These are phyloP conservation scores for Orychophragmus violaceus DNA, from an alignment of 345 rosid genomes.

Conservation along the genomic window DNA sequence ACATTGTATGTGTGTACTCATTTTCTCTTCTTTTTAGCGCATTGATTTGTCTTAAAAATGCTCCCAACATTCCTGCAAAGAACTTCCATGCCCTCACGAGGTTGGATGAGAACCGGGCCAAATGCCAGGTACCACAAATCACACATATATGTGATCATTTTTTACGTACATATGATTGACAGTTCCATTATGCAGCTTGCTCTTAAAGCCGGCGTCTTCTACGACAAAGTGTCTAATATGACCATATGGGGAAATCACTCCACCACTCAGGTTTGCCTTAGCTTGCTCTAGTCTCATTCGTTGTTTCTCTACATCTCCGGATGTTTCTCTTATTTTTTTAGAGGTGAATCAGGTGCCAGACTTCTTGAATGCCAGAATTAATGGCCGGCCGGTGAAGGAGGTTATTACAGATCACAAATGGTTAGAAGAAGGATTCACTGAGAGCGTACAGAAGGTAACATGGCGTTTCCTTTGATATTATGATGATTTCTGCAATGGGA, in stretches of 20 bases:
- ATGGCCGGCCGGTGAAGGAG: conserved; percentile 80
- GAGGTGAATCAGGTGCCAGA: conserved; percentile 73
- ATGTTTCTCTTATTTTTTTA: neutral
- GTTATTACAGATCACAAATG: conserved; percentile 85
- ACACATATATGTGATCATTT: neutral
- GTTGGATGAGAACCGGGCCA: conserved; percentile 94
- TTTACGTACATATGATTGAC: neutral
- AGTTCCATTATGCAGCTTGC: conserved; percentile 62
- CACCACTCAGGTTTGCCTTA: conserved; percentile 74
- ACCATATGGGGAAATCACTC: conserved; percentile 99
- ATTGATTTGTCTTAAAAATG: conserved; percentile 89
- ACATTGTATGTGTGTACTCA: neutral
- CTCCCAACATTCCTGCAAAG: conserved; percentile 92
- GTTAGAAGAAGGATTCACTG: conserved; percentile 94
- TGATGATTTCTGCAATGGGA: neutral
- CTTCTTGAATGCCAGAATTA: conserved; percentile 83
- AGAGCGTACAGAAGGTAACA: conserved; percentile 78
- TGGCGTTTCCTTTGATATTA: neutral
- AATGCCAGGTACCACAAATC: conserved; percentile 69
- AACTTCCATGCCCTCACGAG: conserved; percentile 94
- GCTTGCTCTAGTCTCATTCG: neutral
- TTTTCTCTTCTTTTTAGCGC: conserved; percentile 46
- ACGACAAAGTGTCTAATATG: conserved; percentile 89
- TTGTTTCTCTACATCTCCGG: neutral
- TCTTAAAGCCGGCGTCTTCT: conserved; percentile 93